Percentiles rank a stretch among this genome's conserved stretches.
Evolutionary conservation across 75 land plant genomes (phyloP).

Genomic region (Adiantum capillusveneris): DNA sequence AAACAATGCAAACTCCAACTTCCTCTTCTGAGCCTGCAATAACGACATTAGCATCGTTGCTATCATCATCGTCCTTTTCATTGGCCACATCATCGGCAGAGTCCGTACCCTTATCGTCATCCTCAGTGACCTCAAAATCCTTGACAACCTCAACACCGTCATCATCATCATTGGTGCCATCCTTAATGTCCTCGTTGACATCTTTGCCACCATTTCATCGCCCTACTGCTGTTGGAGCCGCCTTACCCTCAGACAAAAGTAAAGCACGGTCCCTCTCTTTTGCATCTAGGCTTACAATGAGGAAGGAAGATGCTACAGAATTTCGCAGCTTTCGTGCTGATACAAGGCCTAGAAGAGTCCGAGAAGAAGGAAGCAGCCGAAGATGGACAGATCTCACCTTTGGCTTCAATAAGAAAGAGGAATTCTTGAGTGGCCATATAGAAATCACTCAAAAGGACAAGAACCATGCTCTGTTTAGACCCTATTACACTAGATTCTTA

Average conservation of each 20-base stretch:
- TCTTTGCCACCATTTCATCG: neutral
- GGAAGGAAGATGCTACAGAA: neutral
- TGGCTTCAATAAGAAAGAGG: neutral
- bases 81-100: too few species aligned
- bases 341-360: neutral
- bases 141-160: neutral
- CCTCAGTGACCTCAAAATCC: too few species aligned
- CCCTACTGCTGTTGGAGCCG: neutral
- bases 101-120: too few species aligned
- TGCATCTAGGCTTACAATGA: slow-evolving; percentile 32
- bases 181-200: neutral
- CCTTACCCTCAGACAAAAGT: slow-evolving; percentile 1
- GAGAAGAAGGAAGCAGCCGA: slow-evolving; percentile 3
- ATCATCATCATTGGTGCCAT: neutral
- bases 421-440: neutral
- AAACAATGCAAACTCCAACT: neutral
- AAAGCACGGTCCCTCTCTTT: slow-evolving; percentile 61
- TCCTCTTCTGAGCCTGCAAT: too few species aligned
- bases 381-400: neutral
- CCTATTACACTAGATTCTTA: slow-evolving; percentile 42
- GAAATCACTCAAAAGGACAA: slow-evolving; percentile 8
- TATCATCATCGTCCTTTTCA: too few species aligned
- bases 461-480: slow-evolving; percentile 36
- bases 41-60: too few species aligned
- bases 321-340: slow-evolving; percentile 3